phyloP scores from a whole-genome alignment of 2,329 filamentous ascomycete species.

The Fonsecaea monophora region DNA sequence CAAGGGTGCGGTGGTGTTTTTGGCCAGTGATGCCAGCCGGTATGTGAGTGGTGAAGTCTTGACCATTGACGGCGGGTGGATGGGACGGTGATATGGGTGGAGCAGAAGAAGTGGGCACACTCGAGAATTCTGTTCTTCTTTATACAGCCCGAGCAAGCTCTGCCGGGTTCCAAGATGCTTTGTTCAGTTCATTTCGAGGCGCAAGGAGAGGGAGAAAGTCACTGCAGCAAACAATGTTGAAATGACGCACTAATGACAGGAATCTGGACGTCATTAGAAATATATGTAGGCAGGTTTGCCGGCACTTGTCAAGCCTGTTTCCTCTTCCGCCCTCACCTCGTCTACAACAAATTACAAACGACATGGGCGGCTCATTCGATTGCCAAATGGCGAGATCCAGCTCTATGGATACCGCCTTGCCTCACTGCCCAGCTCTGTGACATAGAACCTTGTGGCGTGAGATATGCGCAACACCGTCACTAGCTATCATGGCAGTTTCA shows the following conservation, averaged over 20 bases:
- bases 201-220: background rate
- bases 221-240: conserved; percentile 65
- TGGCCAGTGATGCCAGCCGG: conserved; percentile 53
- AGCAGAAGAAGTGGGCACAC: background rate
- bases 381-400: background rate
- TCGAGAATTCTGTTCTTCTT: background rate
- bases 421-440: background rate
- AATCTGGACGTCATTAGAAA: conserved; percentile 1
- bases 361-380: background rate
- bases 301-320: background rate
- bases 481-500: background rate
- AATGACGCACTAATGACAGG: conserved; percentile 70
- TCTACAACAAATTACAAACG: background rate
- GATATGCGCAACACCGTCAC: background rate
- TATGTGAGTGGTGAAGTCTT: conserved; percentile 59
- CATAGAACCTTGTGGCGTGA: background rate
- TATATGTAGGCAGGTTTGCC: conserved; percentile 3
- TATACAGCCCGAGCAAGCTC: background rate
- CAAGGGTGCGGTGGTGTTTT: conserved; percentile 58
- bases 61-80: conserved; percentile 45
- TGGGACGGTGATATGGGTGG: conserved; percentile 33
- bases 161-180: background rate
- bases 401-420: background rate
- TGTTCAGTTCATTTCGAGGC: background rate
- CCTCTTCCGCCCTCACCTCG: background rate